Evolutionary conservation across 352 stramenopile genomes (phyloP), one percentile per base, ranked within the genome.

Genomic region (Phytophthora pistaciae): DNA sequence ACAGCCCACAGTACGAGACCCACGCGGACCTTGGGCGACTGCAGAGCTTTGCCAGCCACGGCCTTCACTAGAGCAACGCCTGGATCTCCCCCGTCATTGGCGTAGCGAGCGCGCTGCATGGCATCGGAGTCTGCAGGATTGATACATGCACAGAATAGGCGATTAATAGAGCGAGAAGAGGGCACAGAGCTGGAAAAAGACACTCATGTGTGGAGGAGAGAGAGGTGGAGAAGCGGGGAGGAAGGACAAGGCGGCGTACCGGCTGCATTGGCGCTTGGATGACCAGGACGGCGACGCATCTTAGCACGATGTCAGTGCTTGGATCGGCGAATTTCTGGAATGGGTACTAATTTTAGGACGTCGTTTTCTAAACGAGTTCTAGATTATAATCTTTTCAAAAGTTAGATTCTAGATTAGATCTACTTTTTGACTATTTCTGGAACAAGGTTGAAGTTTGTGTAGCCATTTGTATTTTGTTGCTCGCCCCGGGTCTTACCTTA

Each of bases 1-100:
- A 94, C 61, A 27, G 82, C 62, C 90, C 90, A 96, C 1, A 95
- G 65, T 10, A 87, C 46, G 9, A 90, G 44, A 3, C 88, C 85
- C n/a, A 83, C 80, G 42, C 87, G 88, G 33, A 93, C 87, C 46
- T 84, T 85, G 44, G 83, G 79, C 5, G 87, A 93, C 59, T 87
- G 63, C 50, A 87, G 74, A 53, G 85, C 88, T 46, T 73, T 70
- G 27, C 65, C 79, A 56, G 88, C 83, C 3, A 92, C 56, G 50
- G 70, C 56, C 75, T 88, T 90, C 2, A 84, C 79, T 9, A 95
- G 65, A 21, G 80, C 86, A 2, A 89, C 52, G 3, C 65, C 88
- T 3, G 85, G 78, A 64, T 93, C 83, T 29, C 65, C 76, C 6
- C 59, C 64, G 25, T 66, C 42, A 31, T 62, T 48, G 59, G 31